Base-by-base conservation (phyloP, 768 basidiomycete genomes). In the Clitopilus hobsonii region DNA sequence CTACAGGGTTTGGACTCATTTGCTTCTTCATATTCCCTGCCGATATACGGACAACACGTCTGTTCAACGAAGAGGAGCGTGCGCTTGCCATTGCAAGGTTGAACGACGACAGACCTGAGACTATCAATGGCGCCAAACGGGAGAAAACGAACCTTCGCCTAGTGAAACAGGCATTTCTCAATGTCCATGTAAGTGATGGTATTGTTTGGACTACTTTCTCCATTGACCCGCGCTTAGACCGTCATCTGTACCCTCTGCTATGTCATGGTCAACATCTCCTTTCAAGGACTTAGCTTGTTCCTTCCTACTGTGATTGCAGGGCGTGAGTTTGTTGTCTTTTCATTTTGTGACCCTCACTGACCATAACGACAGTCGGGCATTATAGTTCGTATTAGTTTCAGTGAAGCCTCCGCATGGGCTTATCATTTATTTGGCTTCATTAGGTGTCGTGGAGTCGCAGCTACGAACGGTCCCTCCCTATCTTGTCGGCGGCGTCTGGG, bases 391-490 rank as follows among this genome's bases (percentile, higher is more conserved):
- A 2, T 5, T 23, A 32, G 18, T 5, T 5, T 1, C 32, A 14
- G 10, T 1, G 5, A n/a, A 23, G 1, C n/a, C 3, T n/a, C 20
- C 16, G 11, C n/a, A 5, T 23, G 25, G 32, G 5, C 38, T n/a
- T n/a, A 26, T 61, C 49, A 5, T 49, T 5, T 28, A n/a, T 22
- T 51, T n/a, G 24, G n/a, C n/a, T 22, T 18, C 18, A 56, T 14
- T 49, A 80, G 76, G 74, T 38, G 69, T 71, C 6, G 71, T 80
- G 11, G 66, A 78, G 59, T 69, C 74, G 1, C 78, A 80, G 56
- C 69, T 80, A 11, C 71, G 75, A 3, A 79, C 78, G n/a, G 79
- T 80, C 1, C 78, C 77, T 0, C 75, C 76, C 3, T 79, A 74
- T 54, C 54, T 74, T n/a, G 71, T 72, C 3, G 72, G 70, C 16